Base-by-base conservation (phyloP, 305 asterid genomes). In the Andrographis paniculata region DNA sequence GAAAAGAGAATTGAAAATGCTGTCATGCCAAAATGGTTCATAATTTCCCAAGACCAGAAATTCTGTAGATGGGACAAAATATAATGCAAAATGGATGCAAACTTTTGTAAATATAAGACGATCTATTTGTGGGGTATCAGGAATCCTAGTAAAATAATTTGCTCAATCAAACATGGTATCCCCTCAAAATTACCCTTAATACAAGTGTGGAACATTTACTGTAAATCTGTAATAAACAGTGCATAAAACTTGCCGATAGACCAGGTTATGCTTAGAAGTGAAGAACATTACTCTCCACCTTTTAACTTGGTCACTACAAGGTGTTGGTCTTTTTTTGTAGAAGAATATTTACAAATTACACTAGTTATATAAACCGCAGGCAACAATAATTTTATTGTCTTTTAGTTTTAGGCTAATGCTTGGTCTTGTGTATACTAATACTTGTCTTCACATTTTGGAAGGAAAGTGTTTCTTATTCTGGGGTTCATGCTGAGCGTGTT, bases 401-500 rank as follows among this genome's bases (percentile, higher is more conserved):
- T 59, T 53, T 42, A 17, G 20, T 44, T 42, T 39, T 15, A 15
- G 50, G 47, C n/a, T n/a, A n/a, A n/a, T n/a, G n/a, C n/a, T n/a
- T n/a, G n/a, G n/a, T n/a, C n/a, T n/a, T n/a, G n/a, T n/a, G n/a
- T n/a, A n/a, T n/a, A n/a, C n/a, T n/a, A n/a, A n/a, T n/a, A n/a
- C n/a, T n/a, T n/a, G n/a, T n/a, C n/a, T n/a, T 31, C 19, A 18
- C 43, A 33, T 61, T 60, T 20, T 22, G 27, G 45, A 47, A 28
- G 14, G n/a, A 27, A 60, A 24, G 31, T 51, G 33, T 38, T 27
- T 31, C n/a, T 24, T 17, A 20, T 5, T 48, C 45, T 48, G 49
- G 23, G 46, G 49, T 64, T 30, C 47, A 28, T 45, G 58, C 59
- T 56, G 13, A 60, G 40, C 48, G n/a, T 36, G 20, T 50, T 20